Conservation (phyloP, 306 rosid species). For the Fragaria ananassa region DNA sequence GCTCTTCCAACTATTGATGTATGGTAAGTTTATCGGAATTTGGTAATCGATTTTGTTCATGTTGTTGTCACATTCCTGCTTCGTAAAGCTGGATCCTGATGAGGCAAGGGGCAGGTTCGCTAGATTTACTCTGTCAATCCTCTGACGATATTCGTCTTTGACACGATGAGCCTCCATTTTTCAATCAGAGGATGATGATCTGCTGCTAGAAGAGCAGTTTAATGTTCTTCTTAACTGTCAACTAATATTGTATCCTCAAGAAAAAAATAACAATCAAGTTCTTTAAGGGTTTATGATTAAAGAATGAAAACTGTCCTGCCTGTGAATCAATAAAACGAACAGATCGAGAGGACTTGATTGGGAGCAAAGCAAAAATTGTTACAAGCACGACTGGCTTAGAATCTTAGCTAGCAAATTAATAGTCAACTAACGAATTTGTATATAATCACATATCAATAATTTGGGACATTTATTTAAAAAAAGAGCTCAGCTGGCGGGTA, state of each 20-base stretch:
- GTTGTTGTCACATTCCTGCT: neutral
- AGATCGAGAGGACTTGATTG: neutral
- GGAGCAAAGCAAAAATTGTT: neutral
- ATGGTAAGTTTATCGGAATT: neutral
- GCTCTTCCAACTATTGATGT: no score
- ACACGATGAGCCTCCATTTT: neutral
- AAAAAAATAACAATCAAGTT: neutral
- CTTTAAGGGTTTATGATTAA: neutral
- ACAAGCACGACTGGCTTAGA: conserved; percentile 5
- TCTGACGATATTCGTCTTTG: neutral
- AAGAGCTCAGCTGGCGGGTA: conserved; percentile 48
- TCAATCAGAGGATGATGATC: neutral
- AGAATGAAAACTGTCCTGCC: neutral
- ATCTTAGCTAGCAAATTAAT: neutral
- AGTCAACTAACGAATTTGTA: conserved; percentile 23
- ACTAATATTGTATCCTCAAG: neutral
- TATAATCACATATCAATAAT: neutral
- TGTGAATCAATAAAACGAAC: neutral
- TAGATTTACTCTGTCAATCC: neutral
- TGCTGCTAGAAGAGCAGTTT: neutral
- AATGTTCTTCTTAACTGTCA: neutral
- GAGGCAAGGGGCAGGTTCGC: neutral
- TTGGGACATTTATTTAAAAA: neutral
- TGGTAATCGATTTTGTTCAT: neutral
- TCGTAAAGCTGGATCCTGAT: neutral